These are phyloP conservation scores for Phyllostachys edulis DNA, from an alignment of 176 grass and related monocot species.

Conservation along the genomic window DNA sequence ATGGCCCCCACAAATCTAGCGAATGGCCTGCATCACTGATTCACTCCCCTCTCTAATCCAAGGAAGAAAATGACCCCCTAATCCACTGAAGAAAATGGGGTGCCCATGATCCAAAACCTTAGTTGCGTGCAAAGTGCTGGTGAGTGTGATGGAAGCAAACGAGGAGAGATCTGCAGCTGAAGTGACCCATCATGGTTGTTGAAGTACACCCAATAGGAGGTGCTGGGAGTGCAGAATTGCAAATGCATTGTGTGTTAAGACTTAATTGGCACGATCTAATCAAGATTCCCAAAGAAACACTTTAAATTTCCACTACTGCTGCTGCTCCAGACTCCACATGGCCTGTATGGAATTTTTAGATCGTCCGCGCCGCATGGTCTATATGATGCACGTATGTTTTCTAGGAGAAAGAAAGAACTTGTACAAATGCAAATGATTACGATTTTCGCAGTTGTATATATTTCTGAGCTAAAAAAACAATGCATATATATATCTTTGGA, in stretches of 20 bases:
- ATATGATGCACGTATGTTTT: too few relatives aligned
- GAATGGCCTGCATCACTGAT: not conserved
- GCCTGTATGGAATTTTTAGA: not conserved
- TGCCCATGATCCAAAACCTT: slow-evolving; percentile 3
- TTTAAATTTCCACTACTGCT: not conserved
- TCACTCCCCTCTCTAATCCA: not conserved
- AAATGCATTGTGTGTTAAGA: not conserved
- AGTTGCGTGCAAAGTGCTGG: not conserved
- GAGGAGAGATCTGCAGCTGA: not conserved
- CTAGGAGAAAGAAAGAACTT: too few relatives aligned
- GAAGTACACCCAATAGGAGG: not conserved
- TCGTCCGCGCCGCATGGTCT: not conserved
- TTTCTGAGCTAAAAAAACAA: too few relatives aligned
- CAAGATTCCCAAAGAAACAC: not conserved
- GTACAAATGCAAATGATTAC: too few relatives aligned
- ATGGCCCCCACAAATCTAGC: not conserved
- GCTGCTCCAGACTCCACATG: not conserved
- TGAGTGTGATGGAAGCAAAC: not conserved
- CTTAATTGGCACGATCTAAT: not conserved
- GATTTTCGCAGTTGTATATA: too few relatives aligned
- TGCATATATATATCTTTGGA: too few relatives aligned
- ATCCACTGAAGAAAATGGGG: not conserved
- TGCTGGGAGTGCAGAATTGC: not conserved
- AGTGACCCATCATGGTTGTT: not conserved
- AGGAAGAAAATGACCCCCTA: too few relatives aligned